phyloP scores from a whole-genome alignment of 2,329 filamentous ascomycete genomes.

The Fusarium veterinarium region DNA sequence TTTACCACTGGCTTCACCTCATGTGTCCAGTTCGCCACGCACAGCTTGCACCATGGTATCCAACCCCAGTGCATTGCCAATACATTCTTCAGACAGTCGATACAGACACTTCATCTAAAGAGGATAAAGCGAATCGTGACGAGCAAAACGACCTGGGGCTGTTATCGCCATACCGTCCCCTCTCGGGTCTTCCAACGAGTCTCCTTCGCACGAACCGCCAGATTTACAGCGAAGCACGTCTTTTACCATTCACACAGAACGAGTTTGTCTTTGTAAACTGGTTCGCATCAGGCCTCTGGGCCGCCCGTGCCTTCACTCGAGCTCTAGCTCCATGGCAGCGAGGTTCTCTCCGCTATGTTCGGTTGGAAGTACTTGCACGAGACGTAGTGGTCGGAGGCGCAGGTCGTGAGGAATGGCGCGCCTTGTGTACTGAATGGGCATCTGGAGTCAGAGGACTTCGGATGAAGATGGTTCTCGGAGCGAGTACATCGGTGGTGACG shows the following conservation, averaged over 20 bases:
- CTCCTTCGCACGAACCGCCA: conserved; percentile 54
- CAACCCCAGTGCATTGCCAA: conserved; percentile 47
- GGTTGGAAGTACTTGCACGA: conserved; percentile 54
- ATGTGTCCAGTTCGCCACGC: conserved; percentile 53
- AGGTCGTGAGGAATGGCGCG: conserved; percentile 50
- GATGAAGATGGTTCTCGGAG: conserved; percentile 52
- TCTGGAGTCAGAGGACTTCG: conserved; percentile 54
- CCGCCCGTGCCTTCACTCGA: conserved; percentile 53
- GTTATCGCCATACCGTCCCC: conserved; percentile 51
- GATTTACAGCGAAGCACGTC: conserved; percentile 56
- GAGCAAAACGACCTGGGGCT: background rate
- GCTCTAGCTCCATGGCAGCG: conserved; percentile 56
- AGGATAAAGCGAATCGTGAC: background rate
- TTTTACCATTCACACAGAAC: conserved; percentile 55
- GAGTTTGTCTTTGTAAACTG: conserved; percentile 61
- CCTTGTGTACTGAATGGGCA: conserved; percentile 52
- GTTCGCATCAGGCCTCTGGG: conserved; percentile 58
- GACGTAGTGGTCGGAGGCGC: conserved; percentile 50
- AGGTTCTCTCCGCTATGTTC: conserved; percentile 52
- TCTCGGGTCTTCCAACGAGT: conserved; percentile 54
- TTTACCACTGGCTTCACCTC: conserved; percentile 57
- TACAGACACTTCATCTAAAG: background rate
- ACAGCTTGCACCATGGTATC: conserved; percentile 56
- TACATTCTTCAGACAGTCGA: conserved; percentile 47
- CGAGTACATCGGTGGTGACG: conserved; percentile 37